Conservation (phyloP, 495 filamentous ascomycete species). For the Bombardia bombarda region DNA sequence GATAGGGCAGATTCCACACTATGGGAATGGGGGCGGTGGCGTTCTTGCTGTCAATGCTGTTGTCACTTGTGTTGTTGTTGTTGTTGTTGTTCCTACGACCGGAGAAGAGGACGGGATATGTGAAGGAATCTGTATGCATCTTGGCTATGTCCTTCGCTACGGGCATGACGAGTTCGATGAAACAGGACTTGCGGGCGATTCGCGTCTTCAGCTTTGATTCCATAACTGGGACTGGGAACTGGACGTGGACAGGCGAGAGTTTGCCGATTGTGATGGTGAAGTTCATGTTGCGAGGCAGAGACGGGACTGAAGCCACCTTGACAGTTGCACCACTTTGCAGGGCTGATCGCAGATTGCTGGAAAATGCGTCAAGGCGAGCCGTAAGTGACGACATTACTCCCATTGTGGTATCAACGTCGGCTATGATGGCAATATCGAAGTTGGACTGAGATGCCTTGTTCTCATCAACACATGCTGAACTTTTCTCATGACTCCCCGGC, state of each 20-base stretch:
- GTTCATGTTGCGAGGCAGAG: neutral
- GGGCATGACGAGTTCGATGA: constrained; percentile 36
- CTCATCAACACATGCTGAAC: no score
- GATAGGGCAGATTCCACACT: constrained; percentile 29
- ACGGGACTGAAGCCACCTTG: neutral
- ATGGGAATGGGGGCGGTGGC: no score
- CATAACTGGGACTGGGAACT: constrained; percentile 35
- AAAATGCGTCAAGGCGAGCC: neutral
- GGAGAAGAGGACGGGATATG: no score
- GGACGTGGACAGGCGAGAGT: constrained; percentile 6
- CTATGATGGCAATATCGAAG: neutral
- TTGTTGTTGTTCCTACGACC: no score
- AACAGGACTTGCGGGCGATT: constrained; percentile 39
- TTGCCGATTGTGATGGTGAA: neutral
- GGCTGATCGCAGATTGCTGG: neutral
- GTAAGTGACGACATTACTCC: neutral
- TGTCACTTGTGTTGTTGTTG: no score
- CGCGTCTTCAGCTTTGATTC: constrained; percentile 24
- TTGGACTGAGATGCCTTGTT: neutral
- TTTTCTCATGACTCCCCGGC: neutral
- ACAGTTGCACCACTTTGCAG: neutral
- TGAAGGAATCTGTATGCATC: no score
- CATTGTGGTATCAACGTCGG: neutral
- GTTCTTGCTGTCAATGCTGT: constrained; percentile 6
- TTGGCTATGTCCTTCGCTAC: no score